Evolutionary conservation across 495 filamentous ascomycete species (phyloP), one percentile per base, ranked within the genome.

Genomic region (Oidiodendron maius): DNA sequence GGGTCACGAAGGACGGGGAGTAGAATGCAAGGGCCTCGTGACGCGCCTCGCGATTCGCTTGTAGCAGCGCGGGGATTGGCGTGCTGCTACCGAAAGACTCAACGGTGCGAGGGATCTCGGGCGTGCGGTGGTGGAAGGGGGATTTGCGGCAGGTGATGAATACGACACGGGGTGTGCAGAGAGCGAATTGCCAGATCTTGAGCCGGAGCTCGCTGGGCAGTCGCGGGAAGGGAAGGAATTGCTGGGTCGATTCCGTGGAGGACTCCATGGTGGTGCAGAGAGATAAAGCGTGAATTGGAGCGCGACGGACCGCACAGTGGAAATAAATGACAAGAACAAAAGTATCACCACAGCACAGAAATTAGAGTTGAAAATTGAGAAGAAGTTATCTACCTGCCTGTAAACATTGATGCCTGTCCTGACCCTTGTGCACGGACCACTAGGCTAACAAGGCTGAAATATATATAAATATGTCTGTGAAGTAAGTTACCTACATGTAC

Each of bases 161-260:
- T 16, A 53, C 24, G 3, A 20, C 43, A 17, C 44, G 44, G 4
- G 51, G 40, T 2, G 4, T 42, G 9, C 12, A 2, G 23, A 40
- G 4, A 8, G 21, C 40, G 11, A 49, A 23, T 20, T 39, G 10
- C 52, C 44, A 52, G 10, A 59, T 46, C 26, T 56, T 43, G 32
- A 52, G 48, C 6, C 48, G 52, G 9, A 53, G 44, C 32, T 58
- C 56, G 18, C 15, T 15, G 1, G 56, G 52, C 18, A 58, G 56
- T 12, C 5, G 25, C 28, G 44, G 30, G 30, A 59, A 56, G 16
- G 37, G 45, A 25, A 11, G 28, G 28, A 41, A 40, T 17, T 18
- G 21, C n/a, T n/a, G n/a, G n/a, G 26, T 12, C 5, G 26, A 12
- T 5, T 30, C 5, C 17, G 61, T 44, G 23, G 20, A 20, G 3